A percentile compares a stretch with the other conserved stretches of the same genome.
phyloP scores from a whole-genome alignment of 2,329 filamentous ascomycete genomes.

The Phoma sp. region DNA sequence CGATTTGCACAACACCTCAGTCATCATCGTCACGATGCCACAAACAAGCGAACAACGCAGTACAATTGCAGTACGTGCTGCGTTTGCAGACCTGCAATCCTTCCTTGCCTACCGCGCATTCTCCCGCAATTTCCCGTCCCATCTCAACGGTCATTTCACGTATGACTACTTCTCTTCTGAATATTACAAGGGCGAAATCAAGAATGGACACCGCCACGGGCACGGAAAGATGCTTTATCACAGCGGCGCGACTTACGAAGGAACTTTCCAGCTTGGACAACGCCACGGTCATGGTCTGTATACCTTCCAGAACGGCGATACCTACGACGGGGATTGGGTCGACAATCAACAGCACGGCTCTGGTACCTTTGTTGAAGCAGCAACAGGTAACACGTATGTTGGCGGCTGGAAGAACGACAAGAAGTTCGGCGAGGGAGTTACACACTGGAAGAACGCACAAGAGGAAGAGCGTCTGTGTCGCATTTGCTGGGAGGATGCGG shows the following conservation, averaged over 20 bases:
- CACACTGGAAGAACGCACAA: slow-evolving; percentile 66
- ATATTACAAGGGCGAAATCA: slow-evolving; percentile 60
- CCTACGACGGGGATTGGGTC: slow-evolving; percentile 62
- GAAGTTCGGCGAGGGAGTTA: slow-evolving; percentile 66
- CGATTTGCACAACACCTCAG: slow-evolving; percentile 39
- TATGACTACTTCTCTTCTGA: slow-evolving; percentile 62
- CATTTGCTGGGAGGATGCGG: slow-evolving; percentile 67
- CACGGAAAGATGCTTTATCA: slow-evolving; percentile 60
- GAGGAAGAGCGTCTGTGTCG: slow-evolving; percentile 65
- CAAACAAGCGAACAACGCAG: slow-evolving; percentile 37
- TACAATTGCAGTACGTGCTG: slow-evolving; percentile 39
- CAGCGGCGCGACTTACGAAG: slow-evolving; percentile 62
- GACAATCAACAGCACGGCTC: slow-evolving; percentile 69
- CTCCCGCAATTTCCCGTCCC: slow-evolving; percentile 52
- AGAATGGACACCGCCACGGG: slow-evolving; percentile 59
- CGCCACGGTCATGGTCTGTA: slow-evolving; percentile 64
- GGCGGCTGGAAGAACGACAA: slow-evolving; percentile 67
- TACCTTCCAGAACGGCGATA: slow-evolving; percentile 68
- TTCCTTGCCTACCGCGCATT: slow-evolving; percentile 53
- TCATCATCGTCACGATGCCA: slow-evolving; percentile 42
- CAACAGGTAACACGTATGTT: slow-evolving; percentile 65
- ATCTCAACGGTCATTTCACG: slow-evolving; percentile 53
- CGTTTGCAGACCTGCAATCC: slow-evolving; percentile 43
- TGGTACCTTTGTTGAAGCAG: slow-evolving; percentile 61
- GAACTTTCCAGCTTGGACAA: slow-evolving; percentile 59